phyloP scores from a whole-genome alignment of 768 basidiomycete species.

The Dendrothele bispora region DNA sequence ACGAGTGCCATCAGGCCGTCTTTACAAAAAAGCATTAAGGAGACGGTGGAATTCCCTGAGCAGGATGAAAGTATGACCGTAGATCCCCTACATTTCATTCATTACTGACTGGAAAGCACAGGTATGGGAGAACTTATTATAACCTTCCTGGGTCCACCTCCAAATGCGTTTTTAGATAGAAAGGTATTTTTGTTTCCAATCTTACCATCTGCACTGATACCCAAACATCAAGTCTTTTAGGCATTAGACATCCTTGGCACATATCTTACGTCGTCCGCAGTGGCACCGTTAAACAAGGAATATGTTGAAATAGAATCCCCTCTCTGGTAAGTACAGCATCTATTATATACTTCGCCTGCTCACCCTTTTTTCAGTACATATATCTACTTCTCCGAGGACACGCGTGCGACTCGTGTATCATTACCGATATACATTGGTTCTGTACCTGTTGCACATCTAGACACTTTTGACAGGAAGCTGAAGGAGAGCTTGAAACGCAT shows the following conservation, averaged over 20 bases:
- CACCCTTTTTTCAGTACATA: slow-evolving; percentile 54
- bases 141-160: slow-evolving; percentile 75
- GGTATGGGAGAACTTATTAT: slow-evolving; percentile 82
- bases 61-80: slow-evolving; percentile 76
- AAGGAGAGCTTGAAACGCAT: slow-evolving; percentile 70
- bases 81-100: not conserved
- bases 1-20: slow-evolving; percentile 61
- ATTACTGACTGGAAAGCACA: slow-evolving; percentile 17
- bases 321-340: slow-evolving; percentile 66
- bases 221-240: too few species aligned
- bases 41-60: slow-evolving; percentile 91
- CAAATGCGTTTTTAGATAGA: slow-evolving; percentile 67
- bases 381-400: slow-evolving; percentile 81
- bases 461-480: slow-evolving; percentile 69
- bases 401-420: slow-evolving; percentile 68
- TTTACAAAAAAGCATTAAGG: slow-evolving; percentile 51
- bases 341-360: slow-evolving; percentile 4
- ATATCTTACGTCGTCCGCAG: slow-evolving; percentile 85
- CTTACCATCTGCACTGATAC: not conserved
- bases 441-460: slow-evolving; percentile 77
- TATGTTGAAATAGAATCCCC: slow-evolving; percentile 91
- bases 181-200: slow-evolving; percentile 42
- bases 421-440: slow-evolving; percentile 80
- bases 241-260: slow-evolving; percentile 84
- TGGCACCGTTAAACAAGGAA: slow-evolving; percentile 84